Evolutionary conservation across 768 basidiomycete species (phyloP), one percentile per base, ranked within the genome.

Genomic region (Lactarius sanguifluus): DNA sequence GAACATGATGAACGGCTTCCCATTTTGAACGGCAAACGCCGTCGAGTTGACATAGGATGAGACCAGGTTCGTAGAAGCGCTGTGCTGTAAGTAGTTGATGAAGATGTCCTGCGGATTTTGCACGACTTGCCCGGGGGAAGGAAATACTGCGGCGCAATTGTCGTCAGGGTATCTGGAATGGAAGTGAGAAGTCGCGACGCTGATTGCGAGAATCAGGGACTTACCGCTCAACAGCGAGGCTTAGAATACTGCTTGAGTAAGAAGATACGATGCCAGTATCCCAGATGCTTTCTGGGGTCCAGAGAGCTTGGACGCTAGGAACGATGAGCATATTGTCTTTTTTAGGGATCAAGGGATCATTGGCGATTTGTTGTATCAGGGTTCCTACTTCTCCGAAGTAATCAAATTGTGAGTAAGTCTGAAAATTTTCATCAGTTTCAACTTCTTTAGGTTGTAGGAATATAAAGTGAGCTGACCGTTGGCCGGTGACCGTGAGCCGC

Each of bases 61-160:
- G n/a, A 86, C 81, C 23, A 92, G 77, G 41, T 71, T 71, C 15
- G 80, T 76, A 4, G 83, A 84, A 3, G 83, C 76, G 4, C 80
- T 77, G 72, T 94, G 92, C 23, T 80, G 84, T 40, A 92, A 80
- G 74, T 84, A 92, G 13, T 72, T 69, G 2, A 80, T 74, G 72
- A 91, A 85, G n/a, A 79, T 73, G 12, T 73, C 72, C 69, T 85
- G 86, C 5, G 82, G 82, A 67, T 79, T 75, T 36, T 56, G 52
- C 0, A 74, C 71, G 32, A 72, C 70, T 0, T 69, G 64, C 2
- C 83, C 84, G 15, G 40, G 58, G 28, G 78, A 75, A 10, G 78
- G 78, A 64, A 67, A 86, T 62, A 78, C 72, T 4, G 81, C 83
- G 32, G 78, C 82, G 68, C 89, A 91, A 67, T 90, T 90, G 75